phyloP scores from a whole-genome alignment of 2,329 filamentous ascomycete genomes.

The Acephala macrosclerotiorum region DNA sequence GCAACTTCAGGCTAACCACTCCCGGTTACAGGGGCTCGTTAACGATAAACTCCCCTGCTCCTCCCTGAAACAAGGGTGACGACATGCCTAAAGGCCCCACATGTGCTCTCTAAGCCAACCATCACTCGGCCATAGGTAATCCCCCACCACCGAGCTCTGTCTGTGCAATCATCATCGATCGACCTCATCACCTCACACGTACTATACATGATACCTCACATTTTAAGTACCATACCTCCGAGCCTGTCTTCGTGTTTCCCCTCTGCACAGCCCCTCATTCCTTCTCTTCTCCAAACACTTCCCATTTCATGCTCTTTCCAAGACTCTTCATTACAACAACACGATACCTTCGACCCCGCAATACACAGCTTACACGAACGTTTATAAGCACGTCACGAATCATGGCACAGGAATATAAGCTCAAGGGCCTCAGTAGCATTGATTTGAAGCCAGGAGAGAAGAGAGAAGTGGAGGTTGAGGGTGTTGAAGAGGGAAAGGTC shows the following conservation, averaged over 20 bases:
- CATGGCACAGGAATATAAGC: conserved; percentile 64
- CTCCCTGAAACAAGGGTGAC: conserved; percentile 5
- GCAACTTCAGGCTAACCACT: neutral
- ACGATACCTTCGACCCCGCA: conserved; percentile 29
- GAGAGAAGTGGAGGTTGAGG: conserved; percentile 89
- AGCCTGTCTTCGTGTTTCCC: neutral
- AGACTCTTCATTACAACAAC: conserved; percentile 19
- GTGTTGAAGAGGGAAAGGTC: conserved; percentile 85
- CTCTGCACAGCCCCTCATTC: neutral
- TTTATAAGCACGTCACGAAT: conserved; percentile 35
- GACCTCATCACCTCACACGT: conserved; percentile 22
- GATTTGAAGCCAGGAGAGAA: conserved; percentile 83
- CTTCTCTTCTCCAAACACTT: neutral
- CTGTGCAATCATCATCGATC: conserved; percentile 19
- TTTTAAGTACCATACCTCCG: conserved; percentile 3
- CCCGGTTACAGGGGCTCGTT: neutral
- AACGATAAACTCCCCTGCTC: conserved; percentile 1
- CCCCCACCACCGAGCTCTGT: conserved; percentile 13
- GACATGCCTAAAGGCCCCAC: conserved; percentile 2
- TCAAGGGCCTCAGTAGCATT: conserved; percentile 80
- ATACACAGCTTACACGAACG: conserved; percentile 13
- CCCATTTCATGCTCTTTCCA: conserved; percentile 20
- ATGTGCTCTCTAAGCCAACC: neutral
- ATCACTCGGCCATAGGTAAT: neutral
- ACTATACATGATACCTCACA: conserved; percentile 17